A percentile compares a stretch with the other conserved stretches of the same genome.
These are phyloP conservation scores for Fusarium sp. DNA, from an alignment of 2,329 filamentous ascomycete species.

Conservation along the genomic window DNA sequence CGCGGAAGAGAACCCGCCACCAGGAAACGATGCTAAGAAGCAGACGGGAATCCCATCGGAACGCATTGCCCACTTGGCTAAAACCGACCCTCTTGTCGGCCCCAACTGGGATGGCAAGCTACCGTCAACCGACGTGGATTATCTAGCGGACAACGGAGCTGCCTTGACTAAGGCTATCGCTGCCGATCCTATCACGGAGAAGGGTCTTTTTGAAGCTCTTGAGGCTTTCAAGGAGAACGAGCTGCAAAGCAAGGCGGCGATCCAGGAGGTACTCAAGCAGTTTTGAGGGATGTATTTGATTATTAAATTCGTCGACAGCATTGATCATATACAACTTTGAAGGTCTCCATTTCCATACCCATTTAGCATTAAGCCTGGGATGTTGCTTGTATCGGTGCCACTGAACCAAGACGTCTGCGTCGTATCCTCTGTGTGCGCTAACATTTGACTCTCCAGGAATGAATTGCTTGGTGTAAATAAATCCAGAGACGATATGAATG, in stretches of 20 bases:
- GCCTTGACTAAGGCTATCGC: not conserved
- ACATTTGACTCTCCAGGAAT: not conserved
- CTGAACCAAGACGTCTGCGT: not conserved
- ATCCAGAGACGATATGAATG: not conserved
- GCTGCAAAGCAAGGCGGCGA: not conserved
- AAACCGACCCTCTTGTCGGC: not conserved
- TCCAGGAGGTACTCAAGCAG: conserved; percentile 1
- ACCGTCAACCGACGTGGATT: not conserved
- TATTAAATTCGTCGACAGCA: no score
- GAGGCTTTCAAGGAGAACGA: conserved; percentile 9
- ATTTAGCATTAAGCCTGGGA: not conserved
- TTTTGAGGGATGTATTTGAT: not conserved
- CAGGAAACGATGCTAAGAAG: not conserved
- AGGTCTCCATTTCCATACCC: not conserved
- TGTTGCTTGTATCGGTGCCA: not conserved
- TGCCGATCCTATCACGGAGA: not conserved
- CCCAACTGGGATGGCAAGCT: not conserved
- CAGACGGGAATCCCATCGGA: not conserved
- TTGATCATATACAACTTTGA: not conserved
- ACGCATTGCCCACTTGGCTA: not conserved
- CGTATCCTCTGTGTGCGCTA: not conserved
- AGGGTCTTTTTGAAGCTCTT: not conserved
- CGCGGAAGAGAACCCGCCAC: not conserved
- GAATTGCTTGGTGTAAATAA: not conserved
- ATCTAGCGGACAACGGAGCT: conserved; percentile 1